phyloP scores from a whole-genome alignment of 208 protist species.

The Lotmaria passim region DNA sequence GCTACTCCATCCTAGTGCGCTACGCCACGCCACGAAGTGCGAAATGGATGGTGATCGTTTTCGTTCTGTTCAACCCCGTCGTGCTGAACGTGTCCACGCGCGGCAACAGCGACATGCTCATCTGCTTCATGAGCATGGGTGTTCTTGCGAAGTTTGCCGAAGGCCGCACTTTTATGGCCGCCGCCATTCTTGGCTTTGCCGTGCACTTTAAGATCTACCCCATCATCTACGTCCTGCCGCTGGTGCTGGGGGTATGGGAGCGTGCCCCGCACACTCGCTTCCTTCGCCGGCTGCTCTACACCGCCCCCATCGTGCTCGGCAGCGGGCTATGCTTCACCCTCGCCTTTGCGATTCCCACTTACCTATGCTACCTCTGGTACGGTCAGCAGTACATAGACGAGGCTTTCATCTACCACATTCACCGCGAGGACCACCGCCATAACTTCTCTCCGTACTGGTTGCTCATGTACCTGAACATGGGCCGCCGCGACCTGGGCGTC shows the following conservation, averaged over 20 bases:
- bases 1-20: conserved; percentile 62
- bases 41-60: conserved; percentile 71
- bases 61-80: conserved; percentile 93
- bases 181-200: conserved; percentile 75
- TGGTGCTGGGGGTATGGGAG: conserved; percentile 76
- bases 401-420: conserved; percentile 85
- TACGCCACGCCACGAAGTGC: conserved; percentile 66
- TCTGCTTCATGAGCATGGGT: conserved; percentile 86
- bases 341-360: conserved; percentile 57
- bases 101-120: conserved; percentile 94
- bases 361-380: conserved; percentile 61
- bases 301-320: conserved; percentile 27
- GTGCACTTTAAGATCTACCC: conserved; percentile 95
- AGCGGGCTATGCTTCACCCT: conserved; percentile 59
- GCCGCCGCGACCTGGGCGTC: conserved; percentile 45
- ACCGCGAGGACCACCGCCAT: conserved; percentile 87
- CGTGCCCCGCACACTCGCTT: conserved; percentile 8
- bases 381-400: conserved; percentile 82
- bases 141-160: conserved; percentile 72
- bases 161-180: conserved; percentile 55
- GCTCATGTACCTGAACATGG: conserved; percentile 89
- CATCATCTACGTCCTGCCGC: conserved; percentile 86
- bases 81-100: conserved; percentile 93
- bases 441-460: conserved; percentile 95
- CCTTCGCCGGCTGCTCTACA: conserved; percentile 10